These are phyloP conservation scores for Emmonsiellopsis sp. DNA, from an alignment of 2,329 filamentous ascomycete species.

Conservation along the genomic window DNA sequence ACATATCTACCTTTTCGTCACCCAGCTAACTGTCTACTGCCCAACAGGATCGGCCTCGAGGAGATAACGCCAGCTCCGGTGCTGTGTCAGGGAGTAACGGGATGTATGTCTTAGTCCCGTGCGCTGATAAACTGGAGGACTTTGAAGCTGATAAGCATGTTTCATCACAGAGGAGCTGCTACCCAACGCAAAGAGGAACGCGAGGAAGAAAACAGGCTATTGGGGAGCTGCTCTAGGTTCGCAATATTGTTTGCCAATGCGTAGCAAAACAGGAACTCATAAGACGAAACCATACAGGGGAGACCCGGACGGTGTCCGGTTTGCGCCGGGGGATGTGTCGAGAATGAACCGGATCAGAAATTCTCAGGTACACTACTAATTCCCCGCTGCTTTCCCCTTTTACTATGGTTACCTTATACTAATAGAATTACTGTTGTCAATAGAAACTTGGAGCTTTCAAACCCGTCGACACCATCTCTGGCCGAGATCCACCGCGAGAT, in stretches of 20 bases:
- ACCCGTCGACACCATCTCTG: too few relatives aligned
- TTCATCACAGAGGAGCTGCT: background rate
- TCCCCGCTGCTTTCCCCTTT: background rate
- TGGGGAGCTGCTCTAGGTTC: conserved; percentile 2
- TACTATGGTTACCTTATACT: background rate
- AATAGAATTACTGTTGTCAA: too few relatives aligned
- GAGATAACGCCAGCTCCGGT: background rate
- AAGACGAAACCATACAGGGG: background rate
- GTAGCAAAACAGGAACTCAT: background rate
- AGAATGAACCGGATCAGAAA: background rate
- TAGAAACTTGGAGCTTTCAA: too few relatives aligned
- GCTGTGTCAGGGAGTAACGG: background rate
- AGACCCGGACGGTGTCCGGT: background rate
- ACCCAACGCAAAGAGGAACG: background rate
- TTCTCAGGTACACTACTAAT: background rate
- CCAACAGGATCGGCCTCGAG: too few relatives aligned
- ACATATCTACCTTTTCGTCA: too few relatives aligned
- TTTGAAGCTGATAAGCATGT: too few relatives aligned
- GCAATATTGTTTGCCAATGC: background rate
- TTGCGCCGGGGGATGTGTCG: background rate
- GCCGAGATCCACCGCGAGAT: too few relatives aligned
- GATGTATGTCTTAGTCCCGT: background rate
- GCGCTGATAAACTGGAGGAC: too few relatives aligned
- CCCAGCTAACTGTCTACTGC: too few relatives aligned
- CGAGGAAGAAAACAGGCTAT: conserved; percentile 8